Evolutionary conservation across 495 filamentous ascomycete species (phyloP).

Genomic region (Collariella sp.): DNA sequence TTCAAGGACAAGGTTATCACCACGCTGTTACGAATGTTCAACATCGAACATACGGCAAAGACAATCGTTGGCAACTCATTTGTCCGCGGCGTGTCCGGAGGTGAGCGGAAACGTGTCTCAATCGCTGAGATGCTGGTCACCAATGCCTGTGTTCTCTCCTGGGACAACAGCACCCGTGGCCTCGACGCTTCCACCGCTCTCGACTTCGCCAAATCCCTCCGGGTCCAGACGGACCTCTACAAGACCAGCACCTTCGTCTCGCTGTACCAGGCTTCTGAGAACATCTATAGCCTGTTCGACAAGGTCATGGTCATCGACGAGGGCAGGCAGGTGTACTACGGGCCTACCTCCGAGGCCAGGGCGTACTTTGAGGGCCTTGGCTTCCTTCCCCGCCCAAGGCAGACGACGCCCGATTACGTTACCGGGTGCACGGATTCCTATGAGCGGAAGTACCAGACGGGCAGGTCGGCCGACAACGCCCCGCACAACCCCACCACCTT

Average conservation of each 20-base stretch:
- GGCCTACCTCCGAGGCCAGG: constrained; percentile 58
- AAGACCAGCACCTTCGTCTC: constrained; percentile 72
- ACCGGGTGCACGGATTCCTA: constrained; percentile 78
- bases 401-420: constrained; percentile 80
- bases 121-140: constrained; percentile 66
- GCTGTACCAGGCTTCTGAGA: constrained; percentile 76
- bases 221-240: constrained; percentile 71
- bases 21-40: constrained; percentile 76
- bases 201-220: constrained; percentile 61
- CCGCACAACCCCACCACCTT: constrained; percentile 58
- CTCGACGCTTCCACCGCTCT: constrained; percentile 78
- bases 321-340: constrained; percentile 75
- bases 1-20: constrained; percentile 65
- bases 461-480: constrained; percentile 50
- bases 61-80: constrained; percentile 76
- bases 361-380: constrained; percentile 76
- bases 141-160: constrained; percentile 61
- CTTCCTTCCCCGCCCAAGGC: constrained; percentile 66
- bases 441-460: constrained; percentile 66
- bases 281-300: constrained; percentile 79
- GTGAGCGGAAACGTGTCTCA: constrained; percentile 72
- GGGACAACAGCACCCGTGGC: constrained; percentile 81
- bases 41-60: constrained; percentile 72
- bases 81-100: constrained; percentile 77
- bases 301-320: constrained; percentile 78